Base-by-base conservation (phyloP, 352 stramenopile species). In the Globisporangium rhizosaccharum region DNA sequence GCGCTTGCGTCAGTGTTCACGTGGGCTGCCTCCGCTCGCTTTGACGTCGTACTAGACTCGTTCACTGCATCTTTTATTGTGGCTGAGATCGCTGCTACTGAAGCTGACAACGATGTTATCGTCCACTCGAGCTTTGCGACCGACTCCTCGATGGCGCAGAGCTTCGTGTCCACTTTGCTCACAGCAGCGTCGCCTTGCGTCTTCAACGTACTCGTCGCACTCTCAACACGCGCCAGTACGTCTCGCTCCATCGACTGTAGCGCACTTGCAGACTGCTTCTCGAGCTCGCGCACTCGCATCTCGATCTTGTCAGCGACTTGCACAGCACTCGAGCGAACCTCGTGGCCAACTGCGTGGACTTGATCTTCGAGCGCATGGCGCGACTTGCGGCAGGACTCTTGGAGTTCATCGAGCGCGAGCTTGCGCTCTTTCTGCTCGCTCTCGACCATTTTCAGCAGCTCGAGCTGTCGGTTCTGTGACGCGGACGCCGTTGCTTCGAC, bases 351-450 rank as follows among this genome's bases (percentile, higher is more conserved):
- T 10, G 56, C 50, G 15, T 90, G 69, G 12, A 87, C 51, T 25
- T 74, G 65, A 44, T 89, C 78, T 67, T 89, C 72, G 5, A 84
- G 53, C 3, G 67, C 57, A 20, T 86, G 70, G 8, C 79, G 73
- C 23, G 44, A 63, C 33, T 76, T 77, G 42, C 76, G 75, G 0
- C 80, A 53, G 3, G 68, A 63, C 56, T 90, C 79, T 0, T 82
- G 60, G 0, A 82, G 28, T 0, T 54, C 41, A 9, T 85, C 74
- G 2, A 82, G 17, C 5, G 57, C 50, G 30, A 62, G 23, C 33
- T 80, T 86, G 11, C 76, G 58, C 28, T 89, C 79, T 30, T 70
- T 73, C 55, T 82, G 71, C 47, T 90, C 79, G 12, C 48, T 70
- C 28, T 83, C 67, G 47, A 80, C 0, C 52, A 68, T 60, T 61